Base-by-base conservation (phyloP, 108 stramenopile species). In the Nitzschia sp. region DNA sequence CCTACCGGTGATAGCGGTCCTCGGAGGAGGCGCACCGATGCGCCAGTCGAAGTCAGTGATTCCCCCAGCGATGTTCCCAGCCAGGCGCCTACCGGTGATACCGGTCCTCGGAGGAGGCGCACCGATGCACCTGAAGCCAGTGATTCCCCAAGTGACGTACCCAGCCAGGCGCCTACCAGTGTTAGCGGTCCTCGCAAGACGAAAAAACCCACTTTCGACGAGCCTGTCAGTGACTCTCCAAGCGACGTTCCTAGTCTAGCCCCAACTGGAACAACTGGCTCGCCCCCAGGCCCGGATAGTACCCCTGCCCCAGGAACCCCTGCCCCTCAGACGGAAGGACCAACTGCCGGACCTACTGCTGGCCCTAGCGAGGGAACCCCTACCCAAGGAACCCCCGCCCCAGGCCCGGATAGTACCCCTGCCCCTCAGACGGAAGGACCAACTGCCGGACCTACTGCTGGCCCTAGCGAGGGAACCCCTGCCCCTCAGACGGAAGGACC, bases 51-150 rank as follows among this genome's bases (percentile, higher is more conserved):
- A 17, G 55, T 18, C 47, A 72, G 72, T 64, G 63, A 45, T 17
- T 24, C 56, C 21, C 68, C 68, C 4, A 69, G 68, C 46, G 46
- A 60, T 61, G 23, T 23, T 17, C 70, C 70, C 49, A 61, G 59
- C 46, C 32, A 58, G n/a, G 38, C 68, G 17, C 68, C 68, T 0
- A 69, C 54, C 29, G 57, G 68, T 25, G 55, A 57, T 28, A 25
- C 33, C 28, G 49, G 34, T 36, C 17, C 5, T n/a, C 55, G 18
- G 18, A 61, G 51, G 29, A 9, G 53, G 53, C 25, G 29, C 8
- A 29, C 54, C 2, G 26, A 35, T 28, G 35, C 23, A 5, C 46
- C 32, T 53, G 13, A 48, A 3, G 36, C 25, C 28, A 34, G 18
- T 13, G 47, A 19, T 8, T 9, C 11, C 49, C 18, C 21, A 3